phyloP scores from a whole-genome alignment of 106 monocot species.

The Dioscorea dumetorum region DNA sequence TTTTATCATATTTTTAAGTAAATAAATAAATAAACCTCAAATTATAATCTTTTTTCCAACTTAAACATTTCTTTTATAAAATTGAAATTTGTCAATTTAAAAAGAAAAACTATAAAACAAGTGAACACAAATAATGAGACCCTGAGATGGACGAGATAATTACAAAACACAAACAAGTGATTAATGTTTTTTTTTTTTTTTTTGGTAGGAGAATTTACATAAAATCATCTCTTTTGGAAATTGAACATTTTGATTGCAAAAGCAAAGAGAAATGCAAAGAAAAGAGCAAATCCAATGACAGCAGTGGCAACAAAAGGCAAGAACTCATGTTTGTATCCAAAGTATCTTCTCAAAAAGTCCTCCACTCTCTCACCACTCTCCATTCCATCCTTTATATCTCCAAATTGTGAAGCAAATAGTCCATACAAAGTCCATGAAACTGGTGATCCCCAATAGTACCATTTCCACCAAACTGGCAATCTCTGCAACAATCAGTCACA shows the following conservation, averaged over 20 bases:
- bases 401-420: conserved; percentile 27
- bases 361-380: conserved; percentile 2
- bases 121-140: too few species aligned
- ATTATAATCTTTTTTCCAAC: too few species aligned
- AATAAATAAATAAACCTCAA: too few species aligned
- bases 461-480: conserved; percentile 32
- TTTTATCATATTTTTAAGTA: too few species aligned
- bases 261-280: conserved; percentile 19
- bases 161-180: too few species aligned
- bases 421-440: conserved; percentile 34
- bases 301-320: conserved; percentile 14
- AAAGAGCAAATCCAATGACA: conserved; percentile 2
- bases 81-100: too few species aligned
- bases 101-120: too few species aligned
- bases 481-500: conserved; percentile 10
- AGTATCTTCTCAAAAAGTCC: conserved; percentile 7
- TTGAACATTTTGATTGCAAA: conserved; percentile 17
- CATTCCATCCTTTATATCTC: conserved; percentile 7
- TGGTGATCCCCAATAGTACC: conserved; percentile 31
- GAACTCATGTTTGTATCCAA: conserved; percentile 26
- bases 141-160: too few species aligned
- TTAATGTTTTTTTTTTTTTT: too few species aligned
- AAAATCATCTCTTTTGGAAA: conserved; percentile 22
- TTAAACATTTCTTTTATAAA: too few species aligned
- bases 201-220: too few species aligned